Evolutionary conservation across 73 alveolate genomes (phyloP).

Genomic region (Paramecium sonneborni): DNA sequence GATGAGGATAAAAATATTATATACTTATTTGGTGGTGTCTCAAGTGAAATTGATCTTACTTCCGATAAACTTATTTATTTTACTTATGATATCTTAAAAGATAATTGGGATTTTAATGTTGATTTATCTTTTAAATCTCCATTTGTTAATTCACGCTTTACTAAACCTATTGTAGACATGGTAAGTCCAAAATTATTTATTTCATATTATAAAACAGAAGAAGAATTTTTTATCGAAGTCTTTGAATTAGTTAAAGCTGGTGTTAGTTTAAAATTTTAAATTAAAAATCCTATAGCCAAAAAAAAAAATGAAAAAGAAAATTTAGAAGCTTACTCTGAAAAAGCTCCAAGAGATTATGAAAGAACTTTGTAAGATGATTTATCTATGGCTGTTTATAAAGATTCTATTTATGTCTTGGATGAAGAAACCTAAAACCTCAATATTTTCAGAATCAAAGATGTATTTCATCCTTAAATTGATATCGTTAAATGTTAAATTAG

Average conservation of each 20-base stretch:
- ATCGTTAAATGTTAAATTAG: slow-evolving; percentile 1
- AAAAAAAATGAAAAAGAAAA: slow-evolving; percentile 26
- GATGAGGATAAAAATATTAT: not conserved
- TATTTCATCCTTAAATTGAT: slow-evolving; percentile 48
- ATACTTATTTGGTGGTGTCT: slow-evolving; percentile 67
- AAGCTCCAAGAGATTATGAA: slow-evolving; percentile 27
- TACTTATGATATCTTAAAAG: slow-evolving; percentile 53
- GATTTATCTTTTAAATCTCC: slow-evolving; percentile 63
- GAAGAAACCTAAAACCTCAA: slow-evolving; percentile 45
- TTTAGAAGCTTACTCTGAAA: not conserved
- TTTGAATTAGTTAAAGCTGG: slow-evolving; percentile 65
- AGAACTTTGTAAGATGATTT: slow-evolving; percentile 60
- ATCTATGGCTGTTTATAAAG: slow-evolving; percentile 53
- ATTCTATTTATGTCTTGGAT: slow-evolving; percentile 60
- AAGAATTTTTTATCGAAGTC: slow-evolving; percentile 36
- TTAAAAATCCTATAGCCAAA: slow-evolving; percentile 24
- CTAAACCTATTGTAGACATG: slow-evolving; percentile 52
- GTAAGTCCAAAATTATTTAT: slow-evolving; percentile 55
- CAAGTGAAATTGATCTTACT: slow-evolving; percentile 61
- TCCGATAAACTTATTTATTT: slow-evolving; percentile 32
- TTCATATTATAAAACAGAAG: slow-evolving; percentile 17
- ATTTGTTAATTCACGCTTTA: slow-evolving; percentile 47
- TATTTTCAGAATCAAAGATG: slow-evolving; percentile 14
- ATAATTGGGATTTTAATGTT: slow-evolving; percentile 62
- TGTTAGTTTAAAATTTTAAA: slow-evolving; percentile 49